phyloP scores from a whole-genome alignment of 257 asterid genomes.

The Buddleja alternifolia region DNA sequence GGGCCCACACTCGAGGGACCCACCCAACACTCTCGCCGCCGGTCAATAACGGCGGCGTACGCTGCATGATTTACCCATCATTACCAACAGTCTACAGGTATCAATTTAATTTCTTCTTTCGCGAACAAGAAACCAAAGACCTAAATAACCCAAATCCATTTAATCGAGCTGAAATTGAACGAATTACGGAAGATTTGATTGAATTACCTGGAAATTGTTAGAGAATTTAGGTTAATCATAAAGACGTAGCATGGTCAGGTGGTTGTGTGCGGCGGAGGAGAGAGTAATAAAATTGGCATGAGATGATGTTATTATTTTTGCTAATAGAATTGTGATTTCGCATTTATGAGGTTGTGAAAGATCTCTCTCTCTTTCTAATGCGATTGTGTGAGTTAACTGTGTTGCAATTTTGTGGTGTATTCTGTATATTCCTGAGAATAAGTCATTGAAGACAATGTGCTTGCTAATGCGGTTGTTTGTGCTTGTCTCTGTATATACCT shows the following conservation, averaged over 20 bases:
- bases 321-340: not conserved
- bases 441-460: too few species aligned
- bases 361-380: slow-evolving; percentile 10
- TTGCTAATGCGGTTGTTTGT: too few species aligned
- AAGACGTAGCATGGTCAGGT: not conserved
- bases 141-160: too few species aligned
- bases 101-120: not conserved
- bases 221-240: not conserved
- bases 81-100: slow-evolving; percentile 16
- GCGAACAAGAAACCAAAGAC: not conserved
- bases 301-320: not conserved
- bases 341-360: not conserved
- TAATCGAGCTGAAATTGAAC: too few species aligned
- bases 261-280: slow-evolving; percentile 13
- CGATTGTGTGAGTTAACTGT: not conserved
- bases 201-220: slow-evolving; percentile 12
- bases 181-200: too few species aligned
- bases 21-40: slow-evolving; percentile 50
- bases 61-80: slow-evolving; percentile 52
- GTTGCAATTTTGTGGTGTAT: not conserved
- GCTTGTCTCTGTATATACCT: slow-evolving; percentile 9
- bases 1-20: slow-evolving; percentile 34
- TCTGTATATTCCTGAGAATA: slow-evolving; percentile 7
- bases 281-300: not conserved
- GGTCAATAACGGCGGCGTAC: slow-evolving; percentile 35